These are phyloP conservation scores for Apiotrichum porosum DNA, from an alignment of 1,284 basidiomycete genomes.

Conservation along the genomic window DNA sequence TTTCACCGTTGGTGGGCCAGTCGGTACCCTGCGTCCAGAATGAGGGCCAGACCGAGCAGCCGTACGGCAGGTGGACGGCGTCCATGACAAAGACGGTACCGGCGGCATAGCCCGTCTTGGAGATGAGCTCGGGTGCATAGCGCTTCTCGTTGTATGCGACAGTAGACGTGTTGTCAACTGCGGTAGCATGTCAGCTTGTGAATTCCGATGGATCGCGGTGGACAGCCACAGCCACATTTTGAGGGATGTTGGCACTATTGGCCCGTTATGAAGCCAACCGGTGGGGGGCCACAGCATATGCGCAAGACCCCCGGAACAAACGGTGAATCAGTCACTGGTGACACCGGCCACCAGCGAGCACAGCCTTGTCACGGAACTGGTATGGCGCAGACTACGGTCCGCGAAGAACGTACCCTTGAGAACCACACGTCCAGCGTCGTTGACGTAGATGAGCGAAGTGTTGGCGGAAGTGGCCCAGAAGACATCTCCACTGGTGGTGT, in stretches of 20 bases:
- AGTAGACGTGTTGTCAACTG: conserved; percentile 31
- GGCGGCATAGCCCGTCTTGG: conserved; percentile 55
- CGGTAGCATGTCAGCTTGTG: neutral
- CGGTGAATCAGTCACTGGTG: too few relatives aligned
- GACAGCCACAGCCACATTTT: too few relatives aligned
- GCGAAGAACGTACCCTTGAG: conserved; percentile 63
- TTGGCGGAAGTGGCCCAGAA: conserved; percentile 42
- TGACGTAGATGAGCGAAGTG: conserved; percentile 54
- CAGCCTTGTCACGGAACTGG: too few relatives aligned
- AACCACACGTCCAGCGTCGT: conserved; percentile 64
- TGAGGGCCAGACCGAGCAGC: conserved; percentile 37
- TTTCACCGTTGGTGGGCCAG: conserved; percentile 43
- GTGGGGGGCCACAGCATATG: too few relatives aligned
- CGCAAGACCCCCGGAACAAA: too few relatives aligned
- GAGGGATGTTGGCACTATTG: too few relatives aligned
- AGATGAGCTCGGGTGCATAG: conserved; percentile 62
- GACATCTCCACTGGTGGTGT: conserved; percentile 57
- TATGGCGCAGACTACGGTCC: too few relatives aligned
- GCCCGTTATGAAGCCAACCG: too few relatives aligned
- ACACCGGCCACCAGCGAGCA: too few relatives aligned
- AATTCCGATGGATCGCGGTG: conserved; percentile 53
- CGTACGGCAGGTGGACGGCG: conserved; percentile 60
- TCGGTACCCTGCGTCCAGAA: conserved; percentile 35
- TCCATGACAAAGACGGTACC: conserved; percentile 52
- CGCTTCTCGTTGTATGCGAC: conserved; percentile 59